Base-by-base conservation (phyloP, 208 protist genomes). In the Leishmania major region DNA sequence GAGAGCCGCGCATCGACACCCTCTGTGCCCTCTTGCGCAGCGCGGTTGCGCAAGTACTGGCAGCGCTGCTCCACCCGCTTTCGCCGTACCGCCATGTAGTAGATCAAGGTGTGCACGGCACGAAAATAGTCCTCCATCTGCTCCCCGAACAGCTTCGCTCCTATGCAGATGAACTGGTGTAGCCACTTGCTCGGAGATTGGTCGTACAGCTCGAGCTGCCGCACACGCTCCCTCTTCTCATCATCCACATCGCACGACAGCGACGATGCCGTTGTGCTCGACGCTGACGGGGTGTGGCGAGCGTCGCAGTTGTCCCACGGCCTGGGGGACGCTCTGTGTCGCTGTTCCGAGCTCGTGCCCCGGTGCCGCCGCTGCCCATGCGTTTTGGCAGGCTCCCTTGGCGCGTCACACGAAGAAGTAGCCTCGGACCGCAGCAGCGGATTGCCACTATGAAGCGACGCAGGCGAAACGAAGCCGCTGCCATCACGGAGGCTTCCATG, bases 31-130 rank as follows among this genome's bases (percentile, higher is more conserved):
- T 77, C 74, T 25, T 51, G 49, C 19, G 53, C 28, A 40, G 53
- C 49, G 35, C 31, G 17, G 51, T 64, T 25, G 31, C 75, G 59
- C 75, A 78, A 25, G 59, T 78, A 78, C 59, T 53, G 10, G 75
- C 57, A 35, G 25, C 75, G 75, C 37, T 78, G 75, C 75, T 78
- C 75, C 22, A 78, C 60, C 8, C 75, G 75, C 53, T 78, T 78
- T 35, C 75, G 75, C 11, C 75, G 75, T 22, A 66, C 49, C 17
- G 72, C 72, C 43, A 76, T 76, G 72, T 76, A 53, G 72, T 45
- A 59, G n/a, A 45, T 19, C 13, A 25, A 60, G 1, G 47, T 60
- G 47, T 37, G 49, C 49, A 55, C 3, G 10, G 25, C 17, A 28
- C 31, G 17, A 28, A 55, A 76, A 15, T 76, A 76, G 72, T 59